Percentiles rank a stretch among this genome's conserved stretches.
These are phyloP conservation scores for Takakia lepidozioides DNA, from an alignment of 225 moss, liverwort and hornwort species.

Conservation along the genomic window DNA sequence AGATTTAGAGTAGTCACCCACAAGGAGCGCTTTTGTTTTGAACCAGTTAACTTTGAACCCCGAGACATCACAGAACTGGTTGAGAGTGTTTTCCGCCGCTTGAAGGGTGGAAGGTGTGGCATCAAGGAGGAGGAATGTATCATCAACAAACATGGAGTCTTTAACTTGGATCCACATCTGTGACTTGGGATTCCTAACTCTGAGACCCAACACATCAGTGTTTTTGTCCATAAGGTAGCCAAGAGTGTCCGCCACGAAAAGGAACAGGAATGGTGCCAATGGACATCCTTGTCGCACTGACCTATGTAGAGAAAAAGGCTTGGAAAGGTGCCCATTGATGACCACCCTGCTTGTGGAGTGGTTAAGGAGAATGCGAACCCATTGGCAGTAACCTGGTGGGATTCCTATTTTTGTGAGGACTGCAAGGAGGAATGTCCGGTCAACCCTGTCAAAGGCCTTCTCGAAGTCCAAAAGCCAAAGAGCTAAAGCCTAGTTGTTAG, in stretches of 20 bases:
- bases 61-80: no score
- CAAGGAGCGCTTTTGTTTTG: background rate
- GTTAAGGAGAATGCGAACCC: background rate
- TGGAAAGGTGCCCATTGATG: background rate
- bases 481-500: background rate
- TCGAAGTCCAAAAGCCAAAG: background rate
- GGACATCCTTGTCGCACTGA: background rate
- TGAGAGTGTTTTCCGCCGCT: background rate
- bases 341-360: background rate
- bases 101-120: background rate
- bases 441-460: no score
- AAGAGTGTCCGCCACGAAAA: background rate
- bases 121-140: background rate
- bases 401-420: background rate
- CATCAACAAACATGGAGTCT: background rate
- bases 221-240: background rate
- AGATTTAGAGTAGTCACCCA: no score
- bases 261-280: background rate
- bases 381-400: background rate
- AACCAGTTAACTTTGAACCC: no score
- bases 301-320: background rate
- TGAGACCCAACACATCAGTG: background rate
- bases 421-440: no score
- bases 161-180: no score
- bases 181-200: background rate